These are phyloP conservation scores for Acanthamoeba divionensis DNA, from an alignment of 208 protist species.

Conservation along the genomic window DNA sequence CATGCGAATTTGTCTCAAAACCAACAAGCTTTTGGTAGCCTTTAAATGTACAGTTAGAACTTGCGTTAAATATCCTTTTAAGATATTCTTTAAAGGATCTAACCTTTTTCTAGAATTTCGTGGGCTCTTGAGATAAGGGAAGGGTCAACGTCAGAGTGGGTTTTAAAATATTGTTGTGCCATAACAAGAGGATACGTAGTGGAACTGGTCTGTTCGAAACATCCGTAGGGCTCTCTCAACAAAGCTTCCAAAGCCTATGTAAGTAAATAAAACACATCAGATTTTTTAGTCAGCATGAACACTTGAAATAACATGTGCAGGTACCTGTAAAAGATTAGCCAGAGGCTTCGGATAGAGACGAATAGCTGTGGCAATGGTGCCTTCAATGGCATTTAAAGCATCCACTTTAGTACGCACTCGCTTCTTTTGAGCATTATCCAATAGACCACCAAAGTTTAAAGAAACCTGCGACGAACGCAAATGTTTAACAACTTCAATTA, in stretches of 20 bases:
- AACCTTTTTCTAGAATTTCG: constrained; percentile 42
- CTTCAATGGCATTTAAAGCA: too few species aligned
- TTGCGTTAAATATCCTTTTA: background rate
- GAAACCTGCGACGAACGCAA: too few species aligned
- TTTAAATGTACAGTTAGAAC: background rate
- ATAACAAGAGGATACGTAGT: constrained; percentile 64
- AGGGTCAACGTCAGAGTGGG: background rate
- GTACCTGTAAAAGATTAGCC: background rate
- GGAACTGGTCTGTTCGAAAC: constrained; percentile 65
- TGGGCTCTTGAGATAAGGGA: background rate
- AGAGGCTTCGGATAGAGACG: constrained; percentile 45
- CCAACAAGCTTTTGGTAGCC: constrained; percentile 62
- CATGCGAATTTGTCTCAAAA: constrained; percentile 59
- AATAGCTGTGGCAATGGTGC: too few species aligned
- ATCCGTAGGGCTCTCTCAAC: constrained; percentile 67
- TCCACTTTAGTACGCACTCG: too few species aligned
- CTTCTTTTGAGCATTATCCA: too few species aligned
- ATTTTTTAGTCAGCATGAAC: too few species aligned
- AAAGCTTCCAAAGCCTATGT: constrained; percentile 52
- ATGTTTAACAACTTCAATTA: too few species aligned
- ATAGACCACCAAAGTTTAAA: too few species aligned
- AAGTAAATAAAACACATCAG: too few species aligned
- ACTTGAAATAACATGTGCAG: too few species aligned
- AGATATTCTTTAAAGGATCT: background rate
- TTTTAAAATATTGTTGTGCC: constrained; percentile 53